Conservation (phyloP, 257 asterid genomes). For the Primulina tabacum region DNA sequence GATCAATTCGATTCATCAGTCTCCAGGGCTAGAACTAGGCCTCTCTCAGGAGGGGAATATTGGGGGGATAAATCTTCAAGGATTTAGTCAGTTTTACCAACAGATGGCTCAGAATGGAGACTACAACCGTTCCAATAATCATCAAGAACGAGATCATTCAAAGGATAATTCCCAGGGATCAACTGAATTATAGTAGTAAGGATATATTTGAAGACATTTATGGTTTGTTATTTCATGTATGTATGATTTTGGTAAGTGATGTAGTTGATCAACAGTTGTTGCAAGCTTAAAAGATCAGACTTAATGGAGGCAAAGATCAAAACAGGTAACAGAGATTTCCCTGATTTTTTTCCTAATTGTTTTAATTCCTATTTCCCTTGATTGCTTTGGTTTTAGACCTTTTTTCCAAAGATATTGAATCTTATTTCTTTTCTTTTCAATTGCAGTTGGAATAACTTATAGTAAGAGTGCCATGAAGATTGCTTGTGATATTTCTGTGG, state of each 20-base stretch:
- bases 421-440: neutral
- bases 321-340: neutral
- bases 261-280: slow-evolving; percentile 14
- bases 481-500: slow-evolving; percentile 38
- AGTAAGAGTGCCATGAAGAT: slow-evolving; percentile 32
- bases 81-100: slow-evolving; percentile 53
- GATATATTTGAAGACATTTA: neutral
- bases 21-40: slow-evolving; percentile 77
- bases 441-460: slow-evolving; percentile 43
- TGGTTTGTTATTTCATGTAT: neutral
- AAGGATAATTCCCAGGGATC: slow-evolving; percentile 49
- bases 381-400: too few relatives aligned
- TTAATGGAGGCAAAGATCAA: neutral
- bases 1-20: slow-evolving; percentile 26
- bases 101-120: slow-evolving; percentile 52
- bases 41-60: slow-evolving; percentile 69
- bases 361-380: neutral
- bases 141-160: slow-evolving; percentile 26
- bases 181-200: slow-evolving; percentile 27
- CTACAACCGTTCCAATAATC: slow-evolving; percentile 22
- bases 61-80: slow-evolving; percentile 52
- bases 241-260: slow-evolving; percentile 16
- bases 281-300: neutral
- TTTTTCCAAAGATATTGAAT: too few relatives aligned
- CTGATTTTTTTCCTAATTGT: neutral